Percentiles rank a stretch among this genome's conserved stretches.
phyloP scores from a whole-genome alignment of 1,139 yeast genomes.

The Zygoascus meyerae region DNA sequence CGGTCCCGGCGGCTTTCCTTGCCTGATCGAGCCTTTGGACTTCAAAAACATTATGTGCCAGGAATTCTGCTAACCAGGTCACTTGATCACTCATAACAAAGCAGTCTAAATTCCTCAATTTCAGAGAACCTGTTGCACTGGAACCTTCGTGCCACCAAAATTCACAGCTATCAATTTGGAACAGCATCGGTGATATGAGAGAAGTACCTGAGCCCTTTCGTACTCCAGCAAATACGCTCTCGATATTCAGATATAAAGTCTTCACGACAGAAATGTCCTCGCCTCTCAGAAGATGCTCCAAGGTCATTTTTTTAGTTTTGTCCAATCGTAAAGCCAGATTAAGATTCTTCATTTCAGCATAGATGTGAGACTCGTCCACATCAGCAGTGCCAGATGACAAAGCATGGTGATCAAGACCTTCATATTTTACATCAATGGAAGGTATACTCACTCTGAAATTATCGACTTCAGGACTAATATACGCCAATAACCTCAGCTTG shows the following conservation, averaged over 20 bases:
- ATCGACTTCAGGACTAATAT: conserved; percentile 37
- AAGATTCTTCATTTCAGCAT: conserved; percentile 21
- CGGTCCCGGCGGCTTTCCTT: neutral
- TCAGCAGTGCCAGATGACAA: conserved; percentile 4
- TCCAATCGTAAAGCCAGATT: conserved; percentile 22
- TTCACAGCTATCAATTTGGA: conserved; percentile 26
- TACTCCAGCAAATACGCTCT: conserved; percentile 21
- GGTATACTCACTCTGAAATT: conserved; percentile 52
- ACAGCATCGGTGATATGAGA: conserved; percentile 20
- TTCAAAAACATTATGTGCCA: conserved; percentile 20
- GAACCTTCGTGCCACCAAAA: conserved; percentile 28
- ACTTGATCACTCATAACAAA: conserved; percentile 24
- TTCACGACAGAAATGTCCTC: conserved; percentile 18
- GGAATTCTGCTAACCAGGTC: conserved; percentile 24
- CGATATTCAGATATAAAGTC: conserved; percentile 22
- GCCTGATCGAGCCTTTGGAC: conserved; percentile 8
- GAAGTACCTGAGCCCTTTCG: conserved; percentile 17
- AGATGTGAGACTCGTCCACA: conserved; percentile 18
- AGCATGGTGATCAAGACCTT: conserved; percentile 26
- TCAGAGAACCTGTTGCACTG: conserved; percentile 25
- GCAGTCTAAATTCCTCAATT: conserved; percentile 26
- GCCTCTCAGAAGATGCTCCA: conserved; percentile 23
- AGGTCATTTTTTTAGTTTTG: conserved; percentile 19
- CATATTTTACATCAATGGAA: conserved; percentile 42
- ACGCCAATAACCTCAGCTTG: conserved; percentile 33